These are phyloP conservation scores for Geotrichum histeridarum DNA, from an alignment of 1,139 yeast species.

Conservation along the genomic window DNA sequence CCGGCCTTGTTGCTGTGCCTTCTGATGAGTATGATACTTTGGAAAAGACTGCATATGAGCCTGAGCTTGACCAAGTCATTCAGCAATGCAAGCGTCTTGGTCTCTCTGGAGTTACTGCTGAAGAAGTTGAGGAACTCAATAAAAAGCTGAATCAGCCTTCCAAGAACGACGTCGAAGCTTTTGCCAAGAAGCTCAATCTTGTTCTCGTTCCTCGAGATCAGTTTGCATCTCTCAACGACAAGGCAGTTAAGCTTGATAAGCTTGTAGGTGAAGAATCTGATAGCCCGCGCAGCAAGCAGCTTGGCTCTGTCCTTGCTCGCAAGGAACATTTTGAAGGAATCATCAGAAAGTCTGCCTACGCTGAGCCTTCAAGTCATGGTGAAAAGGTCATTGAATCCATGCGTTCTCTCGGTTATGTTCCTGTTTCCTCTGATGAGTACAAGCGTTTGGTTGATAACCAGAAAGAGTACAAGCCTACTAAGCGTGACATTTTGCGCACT, in stretches of 20 bases:
- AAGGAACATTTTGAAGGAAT: conserved; percentile 37
- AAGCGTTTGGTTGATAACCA: conserved; percentile 35
- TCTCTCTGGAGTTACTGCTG: conserved; percentile 26
- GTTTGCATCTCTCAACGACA: conserved; percentile 30
- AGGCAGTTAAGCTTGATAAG: conserved; percentile 12
- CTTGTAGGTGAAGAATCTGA: conserved; percentile 8
- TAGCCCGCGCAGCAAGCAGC: conserved; percentile 20
- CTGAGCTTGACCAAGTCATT: conserved; percentile 28
- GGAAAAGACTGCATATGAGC: conserved; percentile 28
- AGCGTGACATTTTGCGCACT: conserved; percentile 37
- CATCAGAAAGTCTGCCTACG: conserved; percentile 23
- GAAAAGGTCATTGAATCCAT: conserved; percentile 35
- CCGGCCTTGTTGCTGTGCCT: conserved; percentile 40
- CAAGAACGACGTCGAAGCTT: conserved; percentile 42
- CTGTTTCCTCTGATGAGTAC: conserved; percentile 38
- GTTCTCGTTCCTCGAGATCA: conserved; percentile 48
- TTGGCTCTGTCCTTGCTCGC: conserved; percentile 35
- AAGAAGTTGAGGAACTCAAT: conserved; percentile 27
- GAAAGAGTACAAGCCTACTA: conserved; percentile 36
- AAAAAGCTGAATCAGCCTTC: conserved; percentile 23
- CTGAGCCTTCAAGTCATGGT: conserved; percentile 26
- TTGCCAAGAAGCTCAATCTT: conserved; percentile 47
- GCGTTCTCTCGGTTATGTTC: conserved; percentile 36
- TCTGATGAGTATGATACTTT: conserved; percentile 36
- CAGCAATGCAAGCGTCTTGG: conserved; percentile 33